phyloP scores from a whole-genome alignment of 768 basidiomycete species.

The Lactifluus pinguis region DNA sequence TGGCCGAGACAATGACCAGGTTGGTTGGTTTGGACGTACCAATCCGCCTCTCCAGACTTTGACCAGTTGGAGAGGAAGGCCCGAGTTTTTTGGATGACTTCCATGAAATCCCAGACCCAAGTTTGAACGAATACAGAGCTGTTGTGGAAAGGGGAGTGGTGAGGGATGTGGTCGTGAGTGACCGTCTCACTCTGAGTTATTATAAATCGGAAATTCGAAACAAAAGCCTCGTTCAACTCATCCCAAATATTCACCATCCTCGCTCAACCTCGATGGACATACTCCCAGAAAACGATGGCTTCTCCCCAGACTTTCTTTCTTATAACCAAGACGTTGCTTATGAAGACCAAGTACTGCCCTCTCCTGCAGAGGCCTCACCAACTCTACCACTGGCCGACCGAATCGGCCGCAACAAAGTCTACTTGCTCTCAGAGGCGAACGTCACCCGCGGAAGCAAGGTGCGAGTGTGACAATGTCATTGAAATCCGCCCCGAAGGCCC shows the following conservation, averaged over 20 bases:
- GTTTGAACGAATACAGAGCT: not conserved
- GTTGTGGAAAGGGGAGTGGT: not conserved
- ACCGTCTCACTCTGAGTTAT: not conserved
- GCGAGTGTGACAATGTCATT: conserved; percentile 40
- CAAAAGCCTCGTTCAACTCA: not conserved
- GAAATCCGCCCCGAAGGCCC: conserved; percentile 28
- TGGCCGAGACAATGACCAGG: not conserved
- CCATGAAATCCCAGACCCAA: conserved; percentile 2
- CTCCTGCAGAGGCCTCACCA: conserved; percentile 2
- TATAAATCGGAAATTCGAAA: not conserved
- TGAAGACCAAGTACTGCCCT: conserved; percentile 44
- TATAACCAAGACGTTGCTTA: conserved; percentile 49
- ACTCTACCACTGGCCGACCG: conserved; percentile 44
- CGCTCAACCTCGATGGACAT: conserved; percentile 23
- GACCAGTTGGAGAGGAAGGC: conserved; percentile 16
- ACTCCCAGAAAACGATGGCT: conserved; percentile 10
- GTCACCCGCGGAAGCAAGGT: conserved; percentile 61
- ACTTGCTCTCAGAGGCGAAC: conserved; percentile 63
- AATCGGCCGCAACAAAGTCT: conserved; percentile 69
- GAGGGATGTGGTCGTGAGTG: not conserved
- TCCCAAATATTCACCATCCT: not conserved
- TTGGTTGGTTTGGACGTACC: conserved; percentile 2
- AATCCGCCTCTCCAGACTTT: conserved; percentile 15
- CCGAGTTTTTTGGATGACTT: conserved; percentile 11
- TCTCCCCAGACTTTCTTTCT: conserved; percentile 29